Evolutionary conservation across 2,329 filamentous ascomycete genomes (phyloP).

Genomic region (Botrytis medusae): DNA sequence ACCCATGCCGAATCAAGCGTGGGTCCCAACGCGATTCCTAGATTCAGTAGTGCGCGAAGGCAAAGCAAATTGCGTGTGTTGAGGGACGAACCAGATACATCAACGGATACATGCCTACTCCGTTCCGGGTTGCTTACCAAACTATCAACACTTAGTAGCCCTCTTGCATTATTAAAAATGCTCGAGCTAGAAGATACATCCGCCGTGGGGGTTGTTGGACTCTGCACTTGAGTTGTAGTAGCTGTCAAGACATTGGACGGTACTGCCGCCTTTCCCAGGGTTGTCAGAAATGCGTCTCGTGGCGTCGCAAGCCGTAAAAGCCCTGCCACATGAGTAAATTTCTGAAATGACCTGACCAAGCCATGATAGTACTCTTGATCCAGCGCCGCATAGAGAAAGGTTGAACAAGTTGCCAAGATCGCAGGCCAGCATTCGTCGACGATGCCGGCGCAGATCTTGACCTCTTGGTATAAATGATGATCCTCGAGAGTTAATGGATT

Average conservation of each 20-base stretch:
- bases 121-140: constrained; percentile 63
- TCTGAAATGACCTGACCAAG: constrained; percentile 88
- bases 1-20: constrained; percentile 83
- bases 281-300: constrained; percentile 91
- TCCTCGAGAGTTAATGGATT: constrained; percentile 79
- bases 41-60: constrained; percentile 84
- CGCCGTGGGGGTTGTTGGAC: constrained; percentile 47
- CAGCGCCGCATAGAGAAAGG: constrained; percentile 86
- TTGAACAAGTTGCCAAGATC: constrained; percentile 90
- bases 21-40: constrained; percentile 91
- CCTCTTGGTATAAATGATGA: constrained; percentile 68
- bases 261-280: constrained; percentile 87
- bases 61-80: constrained; percentile 91
- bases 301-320: constrained; percentile 81
- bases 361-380: constrained; percentile 94
- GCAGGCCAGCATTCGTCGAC: constrained; percentile 96
- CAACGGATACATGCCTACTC: constrained; percentile 58
- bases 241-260: constrained; percentile 73
- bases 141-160: constrained; percentile 71
- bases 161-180: constrained; percentile 69
- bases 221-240: constrained; percentile 52
- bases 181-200: constrained; percentile 47
- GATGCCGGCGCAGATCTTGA: constrained; percentile 76
- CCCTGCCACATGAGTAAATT: constrained; percentile 92
- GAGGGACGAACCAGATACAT: constrained; percentile 54